phyloP scores from a whole-genome alignment of 2,329 filamentous ascomycete species.

The Diaporthe vexans region DNA sequence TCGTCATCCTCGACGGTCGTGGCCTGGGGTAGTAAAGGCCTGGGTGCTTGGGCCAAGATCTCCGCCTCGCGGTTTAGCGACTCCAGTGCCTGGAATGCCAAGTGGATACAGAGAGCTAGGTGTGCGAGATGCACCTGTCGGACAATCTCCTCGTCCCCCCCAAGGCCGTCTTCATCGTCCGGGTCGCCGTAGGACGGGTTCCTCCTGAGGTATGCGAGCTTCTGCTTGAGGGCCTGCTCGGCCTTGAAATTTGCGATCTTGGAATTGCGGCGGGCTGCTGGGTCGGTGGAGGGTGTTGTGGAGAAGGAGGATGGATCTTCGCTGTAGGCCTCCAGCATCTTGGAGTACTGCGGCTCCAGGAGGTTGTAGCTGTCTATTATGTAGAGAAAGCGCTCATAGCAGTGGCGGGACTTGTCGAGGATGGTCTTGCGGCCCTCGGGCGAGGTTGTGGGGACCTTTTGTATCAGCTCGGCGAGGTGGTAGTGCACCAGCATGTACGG shows the following conservation, averaged over 20 bases:
- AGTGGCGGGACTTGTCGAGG: constrained; percentile 74
- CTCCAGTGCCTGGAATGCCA: constrained; percentile 89
- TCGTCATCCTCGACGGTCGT: constrained; percentile 63
- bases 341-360: constrained; percentile 73
- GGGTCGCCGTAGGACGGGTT: constrained; percentile 67
- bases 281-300: constrained; percentile 71
- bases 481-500: constrained; percentile 87
- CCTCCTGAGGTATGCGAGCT: constrained; percentile 72
- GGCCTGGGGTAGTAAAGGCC: constrained; percentile 57
- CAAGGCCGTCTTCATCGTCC: constrained; percentile 69
- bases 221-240: constrained; percentile 87
- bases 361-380: constrained; percentile 84
- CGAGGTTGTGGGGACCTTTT: constrained; percentile 71
- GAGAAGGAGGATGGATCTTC: constrained; percentile 82
- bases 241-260: constrained; percentile 90
- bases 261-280: constrained; percentile 79
- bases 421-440: constrained; percentile 71
- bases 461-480: constrained; percentile 83
- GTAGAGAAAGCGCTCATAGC: constrained; percentile 84
- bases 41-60: constrained; percentile 82
- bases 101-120: constrained; percentile 80
- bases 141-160: constrained; percentile 87
- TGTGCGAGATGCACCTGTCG: constrained; percentile 84
- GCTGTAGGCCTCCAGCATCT: constrained; percentile 79
- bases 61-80: constrained; percentile 86